Base-by-base conservation (phyloP, 805 yeast genomes). In the Zygosaccharomyces kombuchaensis region DNA sequence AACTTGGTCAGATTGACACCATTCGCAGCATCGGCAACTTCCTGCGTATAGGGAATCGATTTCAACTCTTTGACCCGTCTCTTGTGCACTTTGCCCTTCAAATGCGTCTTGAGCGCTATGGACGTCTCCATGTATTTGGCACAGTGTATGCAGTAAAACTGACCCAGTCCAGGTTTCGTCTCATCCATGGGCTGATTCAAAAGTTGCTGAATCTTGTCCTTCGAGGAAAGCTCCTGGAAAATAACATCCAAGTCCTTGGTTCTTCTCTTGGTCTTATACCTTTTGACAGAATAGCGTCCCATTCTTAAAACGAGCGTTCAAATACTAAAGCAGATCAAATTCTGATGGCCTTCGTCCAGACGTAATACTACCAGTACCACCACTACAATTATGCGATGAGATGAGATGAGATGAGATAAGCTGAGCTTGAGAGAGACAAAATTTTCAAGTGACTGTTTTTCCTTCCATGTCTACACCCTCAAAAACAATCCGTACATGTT, bases 61-160 rank as follows among this genome's bases (percentile, higher is more conserved):
- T 76, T 78, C 56, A 93, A 71, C 34, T 80, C 84, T 64, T 82
- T 86, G 21, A 86, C 84, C 62, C 96, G 75, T 66, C 98, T 78
- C 65, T 85, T 90, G 68, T 93, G 99, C 6, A 81, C 76, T 60
- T 89, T 90, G 3, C 84, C 74, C 56, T 80, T 78, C 51, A 76
- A 68, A 69, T 93, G 99, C 10, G 82, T 74, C 49, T 78, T 80
- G 45, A 87, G 72, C 6, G 95, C 84, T 26, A 68, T 64, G 36
- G 84, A 88, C 46, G 82, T 81, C 63, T 90, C 96, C 60, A 81
- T 88, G 67, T 93, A 88, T 63, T 84, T 86, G 40, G 95, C 95
- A 73, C 99, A 93, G 53, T 89, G 96, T 44, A 93, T 75, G 67
- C 98, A 93, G 66, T 87, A 93, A 67, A 79, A 84, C 67, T 93